Percentiles rank a stretch among this genome's conserved stretches.
These are phyloP conservation scores for Fusarium tjaetaba DNA, from an alignment of 2,329 filamentous ascomycete species.

Conservation along the genomic window DNA sequence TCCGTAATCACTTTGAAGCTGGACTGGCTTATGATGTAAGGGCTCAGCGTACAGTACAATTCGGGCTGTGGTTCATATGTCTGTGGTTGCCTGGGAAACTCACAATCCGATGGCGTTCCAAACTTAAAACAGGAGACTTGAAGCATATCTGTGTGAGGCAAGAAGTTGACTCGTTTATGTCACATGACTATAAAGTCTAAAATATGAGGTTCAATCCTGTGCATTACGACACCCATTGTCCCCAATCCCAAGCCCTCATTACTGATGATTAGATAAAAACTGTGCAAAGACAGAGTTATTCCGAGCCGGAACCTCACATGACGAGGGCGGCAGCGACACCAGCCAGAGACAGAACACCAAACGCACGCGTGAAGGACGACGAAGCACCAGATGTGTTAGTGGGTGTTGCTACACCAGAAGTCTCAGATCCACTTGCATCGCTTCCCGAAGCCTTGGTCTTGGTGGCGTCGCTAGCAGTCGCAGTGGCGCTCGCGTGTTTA, in stretches of 20 bases:
- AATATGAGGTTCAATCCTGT: background rate
- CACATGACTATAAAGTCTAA: background rate
- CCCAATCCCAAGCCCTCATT: background rate
- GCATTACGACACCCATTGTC: background rate
- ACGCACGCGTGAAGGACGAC: background rate
- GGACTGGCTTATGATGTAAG: background rate
- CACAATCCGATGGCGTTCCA: too few species aligned
- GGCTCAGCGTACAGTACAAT: background rate
- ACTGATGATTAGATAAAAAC: background rate
- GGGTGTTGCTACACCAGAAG: background rate
- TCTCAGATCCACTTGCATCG: background rate
- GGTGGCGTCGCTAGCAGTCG: background rate
- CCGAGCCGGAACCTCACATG: background rate
- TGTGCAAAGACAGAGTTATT: background rate
- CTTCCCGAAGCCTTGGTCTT: background rate
- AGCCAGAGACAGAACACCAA: conserved; percentile 1
- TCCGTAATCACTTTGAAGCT: background rate
- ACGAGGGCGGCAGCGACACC: background rate
- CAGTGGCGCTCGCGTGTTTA: conserved; percentile 8
- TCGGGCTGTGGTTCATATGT: background rate
- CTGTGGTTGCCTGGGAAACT: background rate
- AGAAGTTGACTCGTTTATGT: background rate
- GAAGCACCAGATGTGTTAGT: background rate
- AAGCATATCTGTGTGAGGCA: fast-evolving
- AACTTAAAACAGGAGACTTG: background rate